Conservation (phyloP, 306 rosid species). For the Nissolia schottii region DNA sequence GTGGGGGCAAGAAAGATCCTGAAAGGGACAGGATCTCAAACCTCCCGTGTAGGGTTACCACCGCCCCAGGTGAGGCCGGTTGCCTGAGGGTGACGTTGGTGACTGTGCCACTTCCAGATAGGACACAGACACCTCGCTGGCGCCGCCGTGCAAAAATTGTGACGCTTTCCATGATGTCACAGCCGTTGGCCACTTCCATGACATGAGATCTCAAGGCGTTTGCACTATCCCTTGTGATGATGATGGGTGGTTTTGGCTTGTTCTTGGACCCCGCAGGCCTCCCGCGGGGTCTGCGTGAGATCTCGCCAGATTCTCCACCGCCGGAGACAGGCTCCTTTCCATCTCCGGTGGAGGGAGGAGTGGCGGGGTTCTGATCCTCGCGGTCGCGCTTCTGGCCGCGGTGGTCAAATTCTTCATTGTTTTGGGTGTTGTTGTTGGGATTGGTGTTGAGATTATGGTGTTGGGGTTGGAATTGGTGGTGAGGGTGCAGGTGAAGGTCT, state of each 20-base stretch:
- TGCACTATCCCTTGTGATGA: conserved; percentile 86
- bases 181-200: conserved; percentile 72
- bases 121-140: conserved; percentile 80
- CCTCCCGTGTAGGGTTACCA: conserved; percentile 79
- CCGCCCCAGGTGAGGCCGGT: conserved; percentile 79
- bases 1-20: conserved; percentile 88
- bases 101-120: conserved; percentile 86
- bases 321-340: conserved; percentile 29
- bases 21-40: conserved; percentile 83
- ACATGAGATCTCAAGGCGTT: conserved; percentile 88
- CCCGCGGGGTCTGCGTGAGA: conserved; percentile 68
- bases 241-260: conserved; percentile 91
- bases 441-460: conserved; percentile 40
- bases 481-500: conserved; percentile 76
- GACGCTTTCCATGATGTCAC: conserved; percentile 79
- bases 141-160: conserved; percentile 65
- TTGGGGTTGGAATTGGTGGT: conserved; percentile 60
- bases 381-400: conserved; percentile 65
- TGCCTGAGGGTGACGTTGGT: conserved; percentile 83
- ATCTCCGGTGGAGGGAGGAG: not conserved
- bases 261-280: conserved; percentile 86
- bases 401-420: conserved; percentile 48
- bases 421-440: conserved; percentile 41
- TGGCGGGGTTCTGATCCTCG: conserved; percentile 27
- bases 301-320: conserved; percentile 37